Evolutionary conservation across 176 grass and related monocot species (phyloP).

Genomic region (Lolium multiflorum): DNA sequence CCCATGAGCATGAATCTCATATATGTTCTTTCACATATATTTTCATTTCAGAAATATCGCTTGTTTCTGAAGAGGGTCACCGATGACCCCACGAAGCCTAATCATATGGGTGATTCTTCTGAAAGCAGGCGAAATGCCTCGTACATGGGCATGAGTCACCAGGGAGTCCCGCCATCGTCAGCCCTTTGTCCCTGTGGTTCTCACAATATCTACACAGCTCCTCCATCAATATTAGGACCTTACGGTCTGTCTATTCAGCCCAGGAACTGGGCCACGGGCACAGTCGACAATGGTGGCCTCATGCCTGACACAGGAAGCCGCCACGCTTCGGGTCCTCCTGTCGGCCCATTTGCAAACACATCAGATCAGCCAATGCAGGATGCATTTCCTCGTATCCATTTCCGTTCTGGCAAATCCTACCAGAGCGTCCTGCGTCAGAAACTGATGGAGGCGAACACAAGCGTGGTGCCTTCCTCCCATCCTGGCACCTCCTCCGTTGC

Average conservation of each 20-base stretch:
- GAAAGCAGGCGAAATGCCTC: too few species aligned
- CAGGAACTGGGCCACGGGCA: slow-evolving; percentile 23
- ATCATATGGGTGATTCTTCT: slow-evolving; percentile 18
- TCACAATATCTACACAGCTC: slow-evolving; percentile 2
- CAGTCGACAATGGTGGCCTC: slow-evolving; percentile 11
- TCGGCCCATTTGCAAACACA: background rate
- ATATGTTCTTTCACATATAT: background rate
- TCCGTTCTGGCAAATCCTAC: background rate
- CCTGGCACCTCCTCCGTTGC: background rate
- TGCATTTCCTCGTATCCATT: background rate
- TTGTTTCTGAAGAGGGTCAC: slow-evolving; percentile 53
- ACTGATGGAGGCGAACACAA: background rate
- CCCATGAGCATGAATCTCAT: slow-evolving; percentile 39
- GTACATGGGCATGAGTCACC: background rate
- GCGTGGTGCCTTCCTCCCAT: background rate
- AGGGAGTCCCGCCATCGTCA: slow-evolving; percentile 13
- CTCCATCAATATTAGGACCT: slow-evolving; percentile 16
- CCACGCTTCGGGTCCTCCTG: background rate
- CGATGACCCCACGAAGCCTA: background rate
- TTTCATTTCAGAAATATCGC: slow-evolving; percentile 73
- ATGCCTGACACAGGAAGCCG: background rate
- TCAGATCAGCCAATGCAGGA: background rate
- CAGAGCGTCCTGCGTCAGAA: slow-evolving; percentile 29
- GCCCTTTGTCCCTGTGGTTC: background rate
- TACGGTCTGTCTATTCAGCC: background rate